Conservation (phyloP, 1,139 yeast species). For the Candida frijolesensis region DNA sequence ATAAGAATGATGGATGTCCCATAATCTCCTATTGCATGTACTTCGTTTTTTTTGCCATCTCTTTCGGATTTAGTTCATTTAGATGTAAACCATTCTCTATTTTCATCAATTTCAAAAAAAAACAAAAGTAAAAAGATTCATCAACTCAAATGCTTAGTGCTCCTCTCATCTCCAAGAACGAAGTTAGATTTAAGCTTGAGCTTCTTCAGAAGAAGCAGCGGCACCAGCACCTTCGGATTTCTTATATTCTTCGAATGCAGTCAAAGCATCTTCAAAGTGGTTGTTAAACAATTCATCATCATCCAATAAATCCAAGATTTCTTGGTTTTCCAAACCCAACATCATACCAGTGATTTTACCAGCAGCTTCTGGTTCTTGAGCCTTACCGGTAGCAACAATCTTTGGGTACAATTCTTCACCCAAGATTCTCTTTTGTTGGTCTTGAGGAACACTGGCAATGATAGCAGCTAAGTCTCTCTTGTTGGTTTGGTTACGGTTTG, state of each 20-base stretch:
- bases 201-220: conserved; percentile 28
- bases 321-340: conserved; percentile 92
- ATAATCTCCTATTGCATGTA: not conserved
- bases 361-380: conserved; percentile 89
- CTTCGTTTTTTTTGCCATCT: not conserved
- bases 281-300: conserved; percentile 88
- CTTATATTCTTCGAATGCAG: conserved; percentile 89
- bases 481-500: conserved; percentile 32
- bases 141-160: not conserved
- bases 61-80: not conserved
- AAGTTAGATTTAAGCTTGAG: conserved; percentile 23
- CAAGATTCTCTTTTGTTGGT: conserved; percentile 93
- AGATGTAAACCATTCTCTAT: not conserved
- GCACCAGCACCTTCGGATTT: conserved; percentile 40
- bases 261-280: conserved; percentile 93
- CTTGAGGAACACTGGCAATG: conserved; percentile 69
- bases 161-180: not conserved
- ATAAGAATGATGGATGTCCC: not conserved
- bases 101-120: conserved; percentile 5
- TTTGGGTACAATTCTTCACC: conserved; percentile 98
- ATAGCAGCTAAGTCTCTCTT: conserved; percentile 55
- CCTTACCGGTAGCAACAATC: conserved; percentile 87
- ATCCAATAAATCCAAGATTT: conserved; percentile 84
- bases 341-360: conserved; percentile 99
- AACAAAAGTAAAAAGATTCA: not conserved